phyloP scores from a whole-genome alignment of 371 early-diverging fungal genomes.

The Mortierella sp. region DNA sequence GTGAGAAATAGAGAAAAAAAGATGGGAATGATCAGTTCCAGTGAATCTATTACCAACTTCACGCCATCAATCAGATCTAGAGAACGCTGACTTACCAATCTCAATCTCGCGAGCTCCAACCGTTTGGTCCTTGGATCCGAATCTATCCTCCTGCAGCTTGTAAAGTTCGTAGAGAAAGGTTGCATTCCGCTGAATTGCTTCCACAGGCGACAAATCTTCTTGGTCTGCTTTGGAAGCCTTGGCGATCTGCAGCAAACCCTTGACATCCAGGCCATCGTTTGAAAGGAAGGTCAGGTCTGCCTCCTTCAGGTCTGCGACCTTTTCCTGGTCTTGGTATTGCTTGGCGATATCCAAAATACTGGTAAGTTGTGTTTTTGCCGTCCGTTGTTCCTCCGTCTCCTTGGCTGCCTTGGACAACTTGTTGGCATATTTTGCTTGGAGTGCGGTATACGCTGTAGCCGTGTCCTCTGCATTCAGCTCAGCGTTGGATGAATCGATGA shows the following conservation, averaged over 20 bases:
- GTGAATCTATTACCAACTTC: neutral
- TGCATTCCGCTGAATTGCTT: slow-evolving; percentile 45
- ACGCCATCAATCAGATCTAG: neutral
- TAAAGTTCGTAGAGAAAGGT: slow-evolving; percentile 38
- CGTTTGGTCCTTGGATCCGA: slow-evolving; percentile 43
- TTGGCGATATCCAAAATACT: slow-evolving; percentile 43
- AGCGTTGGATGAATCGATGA: slow-evolving; percentile 45
- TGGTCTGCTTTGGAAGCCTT: slow-evolving; percentile 2
- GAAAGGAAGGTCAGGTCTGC: slow-evolving; percentile 27
- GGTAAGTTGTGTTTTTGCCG: slow-evolving; percentile 29
- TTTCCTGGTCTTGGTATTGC: slow-evolving; percentile 30
- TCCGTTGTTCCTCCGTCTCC: slow-evolving; percentile 30
- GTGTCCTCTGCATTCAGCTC: slow-evolving; percentile 53
- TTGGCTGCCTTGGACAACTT: slow-evolving; percentile 9
- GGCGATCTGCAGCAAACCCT: slow-evolving; percentile 12
- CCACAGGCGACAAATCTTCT: slow-evolving; percentile 23
- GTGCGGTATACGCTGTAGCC: slow-evolving; percentile 33
- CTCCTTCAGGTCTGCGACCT: slow-evolving; percentile 13
- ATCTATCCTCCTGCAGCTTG: slow-evolving; percentile 53
- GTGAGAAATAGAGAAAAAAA: neutral
- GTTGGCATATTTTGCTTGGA: slow-evolving; percentile 24
- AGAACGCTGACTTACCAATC: slow-evolving; percentile 24
- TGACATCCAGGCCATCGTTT: slow-evolving; percentile 40
- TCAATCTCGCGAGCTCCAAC: slow-evolving; percentile 39
- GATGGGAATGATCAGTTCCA: no score